Evolutionary conservation across 2,329 filamentous ascomycete species (phyloP), one percentile per base, ranked within the genome.

Genomic region (Cercospora citrullina): DNA sequence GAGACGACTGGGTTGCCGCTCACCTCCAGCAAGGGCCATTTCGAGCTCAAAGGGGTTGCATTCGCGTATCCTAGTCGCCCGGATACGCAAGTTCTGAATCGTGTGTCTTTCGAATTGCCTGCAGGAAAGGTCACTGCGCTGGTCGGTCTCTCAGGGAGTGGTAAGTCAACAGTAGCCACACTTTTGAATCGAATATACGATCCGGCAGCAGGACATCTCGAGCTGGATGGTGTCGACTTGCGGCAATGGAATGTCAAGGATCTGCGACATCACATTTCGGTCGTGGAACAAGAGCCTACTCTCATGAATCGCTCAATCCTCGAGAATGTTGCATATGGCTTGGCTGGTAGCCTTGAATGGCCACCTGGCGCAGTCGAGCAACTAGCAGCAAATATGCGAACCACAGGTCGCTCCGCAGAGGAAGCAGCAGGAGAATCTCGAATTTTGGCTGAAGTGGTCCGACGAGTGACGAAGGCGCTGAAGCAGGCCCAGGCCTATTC

Each of bases 401-500:
- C 28, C n/a, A 26, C 28, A n/a, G 58, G 31, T 4, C 36, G 14
- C 84, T 31, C 75, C 80, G 42, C 42, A 18, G 36, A 62, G 8
- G 10, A 31, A 16, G 72, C 76, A 8, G 82, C 81, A 16, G 83
- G 85, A 3, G 78, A 59, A 4, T 55, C 28, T 31, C 31, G 14
- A 23, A 16, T 48, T 5, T n/a, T 53, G 80, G 74, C 5, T 78
- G 18, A 62, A 26, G 42, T 48, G n/a, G 16, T 62, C 5, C 23
- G 9, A 28, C 77, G 85, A 30, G 82, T 86, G 2, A 79, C 81
- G 26, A 74, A 73, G 14, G 85, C 88, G 18, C 84, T 87, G 2
- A 79, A 78, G 16, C 80, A 89, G 26, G 88, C 89, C 0, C 87
- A 90, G 75, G 88, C 66, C 16, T 33, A 68, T 59, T 74, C 73